These are phyloP conservation scores for Cryptosporidium viatorum DNA, from an alignment of 169 alveolate species.

Conservation along the genomic window DNA sequence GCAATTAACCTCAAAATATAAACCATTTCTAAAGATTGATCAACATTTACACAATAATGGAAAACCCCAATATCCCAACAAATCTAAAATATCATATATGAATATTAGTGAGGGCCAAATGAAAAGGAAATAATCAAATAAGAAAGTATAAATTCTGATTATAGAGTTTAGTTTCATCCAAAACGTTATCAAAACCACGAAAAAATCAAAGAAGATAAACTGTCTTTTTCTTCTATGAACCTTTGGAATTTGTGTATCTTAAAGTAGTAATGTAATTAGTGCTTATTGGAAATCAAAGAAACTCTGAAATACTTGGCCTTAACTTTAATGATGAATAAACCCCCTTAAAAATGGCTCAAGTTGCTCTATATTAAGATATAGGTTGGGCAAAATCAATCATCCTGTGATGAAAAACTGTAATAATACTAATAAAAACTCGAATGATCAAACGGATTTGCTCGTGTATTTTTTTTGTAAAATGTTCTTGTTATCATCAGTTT, in stretches of 20 bases:
- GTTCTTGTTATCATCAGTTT: not conserved
- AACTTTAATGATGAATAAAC: not conserved
- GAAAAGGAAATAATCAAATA: too few species aligned
- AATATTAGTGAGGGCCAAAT: not conserved
- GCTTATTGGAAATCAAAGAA: slow-evolving; percentile 11
- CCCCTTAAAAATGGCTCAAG: not conserved
- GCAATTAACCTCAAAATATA: not conserved
- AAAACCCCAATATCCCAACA: slow-evolving; percentile 1
- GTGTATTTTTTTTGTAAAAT: too few species aligned
- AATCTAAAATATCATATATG: not conserved
- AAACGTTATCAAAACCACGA: too few species aligned
- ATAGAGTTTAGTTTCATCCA: too few species aligned
- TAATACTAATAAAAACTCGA: not conserved
- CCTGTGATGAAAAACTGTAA: not conserved
- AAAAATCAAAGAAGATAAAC: too few species aligned
- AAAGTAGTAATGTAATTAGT: slow-evolving; percentile 2
- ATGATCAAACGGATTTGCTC: not conserved
- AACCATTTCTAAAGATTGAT: not conserved
- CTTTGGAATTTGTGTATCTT: not conserved
- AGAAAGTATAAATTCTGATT: too few species aligned
- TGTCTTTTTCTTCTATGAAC: too few species aligned
- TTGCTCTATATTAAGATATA: not conserved
- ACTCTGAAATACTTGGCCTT: not conserved
- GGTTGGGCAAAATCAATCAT: not conserved
- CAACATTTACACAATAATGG: not conserved